Base-by-base conservation (phyloP, 805 yeast species). In the Ogataea methanolica region DNA sequence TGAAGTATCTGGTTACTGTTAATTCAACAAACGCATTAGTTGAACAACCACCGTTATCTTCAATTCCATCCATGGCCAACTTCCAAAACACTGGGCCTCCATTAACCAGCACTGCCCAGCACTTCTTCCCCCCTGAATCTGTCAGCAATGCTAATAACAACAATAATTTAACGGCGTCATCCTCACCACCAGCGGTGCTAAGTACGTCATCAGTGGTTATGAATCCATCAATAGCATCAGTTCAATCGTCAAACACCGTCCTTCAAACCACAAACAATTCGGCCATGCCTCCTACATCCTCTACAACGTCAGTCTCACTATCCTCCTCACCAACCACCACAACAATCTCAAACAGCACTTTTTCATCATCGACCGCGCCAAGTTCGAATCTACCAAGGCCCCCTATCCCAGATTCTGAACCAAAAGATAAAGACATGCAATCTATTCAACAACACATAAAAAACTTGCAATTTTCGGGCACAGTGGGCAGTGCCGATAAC, bases 31-130 rank as follows among this genome's bases (percentile, higher is more conserved):
- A 46, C 21, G 53, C 46, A 21, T 42, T 54, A 23, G 50, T 55
- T 29, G 68, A 64, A 34, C 69, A 65, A 46, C 71, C 71, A 12
- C 65, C 69, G 1, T 48, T 68, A 35, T 61, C 66, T 11, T 59
- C 72, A 7, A 65, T 68, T 43, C 71, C 72, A 15, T 68, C 72
- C 4, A 55, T 66, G 42, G 59, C 65, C 6, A 63, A 62, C 41
- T 57, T 68, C 48, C 61, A 59, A 33, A 48, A 52, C 37, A 36
- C 42, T 33, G 42, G 52, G 39, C 52, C 50, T 21, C 45, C 52
- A 11, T 16, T 49, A 17, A 45, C 59, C 3, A 51, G 55, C 1
- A 38, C 48, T n/a, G 47, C 55, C 6, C 56, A 52, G 34, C 22
- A 26, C n/a, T 42, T 47, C 36, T 49, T 45, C 39, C 44, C 55